Base-by-base conservation (phyloP, 805 yeast genomes). In the Monosporozyma solicola region DNA sequence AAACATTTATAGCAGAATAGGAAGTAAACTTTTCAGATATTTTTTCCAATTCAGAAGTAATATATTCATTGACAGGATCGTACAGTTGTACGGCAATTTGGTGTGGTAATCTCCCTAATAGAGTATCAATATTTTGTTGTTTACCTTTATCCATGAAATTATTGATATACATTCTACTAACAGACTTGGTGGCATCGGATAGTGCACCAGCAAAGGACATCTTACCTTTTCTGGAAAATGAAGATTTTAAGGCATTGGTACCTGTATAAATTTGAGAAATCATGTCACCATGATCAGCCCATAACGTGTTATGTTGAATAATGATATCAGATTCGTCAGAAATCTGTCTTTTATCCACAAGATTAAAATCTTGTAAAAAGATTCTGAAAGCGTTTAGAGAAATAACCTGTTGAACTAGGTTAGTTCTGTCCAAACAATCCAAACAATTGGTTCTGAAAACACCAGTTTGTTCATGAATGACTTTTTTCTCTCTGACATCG, bases 241-340 rank as follows among this genome's bases (percentile, higher is more conserved):
- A 89, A 0, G 97, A 87, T 68, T 94, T 94, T 56, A 94, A 75
- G 0, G 99, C 99, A 55, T 95, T 95, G 0, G 99, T 94, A 31
- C 99, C 98, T 0, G 99, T 92, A 69, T 94, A 94, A 16, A 94
- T 92, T 66, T 88, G 95, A 2, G 97, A 88, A 4, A 94, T 83
- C 59, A 89, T 96, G 68, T 94, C 99, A 53, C 99, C 99, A 68
- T 94, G 94, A 67, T 94, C 97, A 1, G 99, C 99, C 99, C 99
- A 94, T 20, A 94, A 72, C 6, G 87, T 79, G 59, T 91, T 87
- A 59, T 91, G 96, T 52, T 83, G 84, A n/a, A 74, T 70, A 65
- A 83, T 77, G 27, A 87, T 71, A 20, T 83, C 92, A 25, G 78
- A 72, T 4, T 73, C 76, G 41, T 70, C 73, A 37, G 57, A 54